phyloP scores from a whole-genome alignment of 2,329 filamentous ascomycete genomes.

The Coniochaeta hoffmannii region DNA sequence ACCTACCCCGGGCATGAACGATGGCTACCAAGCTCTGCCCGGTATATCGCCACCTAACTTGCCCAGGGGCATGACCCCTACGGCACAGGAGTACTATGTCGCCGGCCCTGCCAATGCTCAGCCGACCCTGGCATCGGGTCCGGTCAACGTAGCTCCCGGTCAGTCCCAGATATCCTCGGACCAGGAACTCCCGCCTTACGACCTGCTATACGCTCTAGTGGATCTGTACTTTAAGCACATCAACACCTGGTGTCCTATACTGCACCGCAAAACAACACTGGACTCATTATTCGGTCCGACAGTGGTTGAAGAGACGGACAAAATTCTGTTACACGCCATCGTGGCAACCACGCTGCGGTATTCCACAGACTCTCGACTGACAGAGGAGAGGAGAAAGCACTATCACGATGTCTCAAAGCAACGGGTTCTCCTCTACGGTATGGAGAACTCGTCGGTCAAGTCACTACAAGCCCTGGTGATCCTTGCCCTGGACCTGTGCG shows the following conservation, averaged over 20 bases:
- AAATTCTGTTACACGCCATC: conserved; percentile 78
- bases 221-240: conserved; percentile 75
- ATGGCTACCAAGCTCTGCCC: conserved; percentile 36
- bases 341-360: conserved; percentile 83
- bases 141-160: conserved; percentile 42
- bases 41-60: conserved; percentile 30
- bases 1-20: conserved; percentile 38
- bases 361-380: conserved; percentile 69
- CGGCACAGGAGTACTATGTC: conserved; percentile 44
- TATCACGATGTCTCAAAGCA: conserved; percentile 80
- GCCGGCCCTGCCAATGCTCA: conserved; percentile 11
- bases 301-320: conserved; percentile 71
- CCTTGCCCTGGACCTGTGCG: conserved; percentile 75
- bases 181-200: conserved; percentile 66
- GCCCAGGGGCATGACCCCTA: conserved; percentile 27
- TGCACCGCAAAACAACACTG: conserved; percentile 77
- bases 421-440: conserved; percentile 76
- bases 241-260: conserved; percentile 80
- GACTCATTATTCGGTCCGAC: conserved; percentile 75
- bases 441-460: conserved; percentile 86
- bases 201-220: conserved; percentile 63
- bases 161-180: conserved; percentile 44
- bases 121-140: conserved; percentile 48
- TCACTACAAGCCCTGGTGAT: conserved; percentile 83
- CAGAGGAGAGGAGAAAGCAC: conserved; percentile 61